Evolutionary conservation across 257 asterid species (phyloP), one percentile per base, ranked within the genome.

Genomic region (Dorcoceras hygrometricum): DNA sequence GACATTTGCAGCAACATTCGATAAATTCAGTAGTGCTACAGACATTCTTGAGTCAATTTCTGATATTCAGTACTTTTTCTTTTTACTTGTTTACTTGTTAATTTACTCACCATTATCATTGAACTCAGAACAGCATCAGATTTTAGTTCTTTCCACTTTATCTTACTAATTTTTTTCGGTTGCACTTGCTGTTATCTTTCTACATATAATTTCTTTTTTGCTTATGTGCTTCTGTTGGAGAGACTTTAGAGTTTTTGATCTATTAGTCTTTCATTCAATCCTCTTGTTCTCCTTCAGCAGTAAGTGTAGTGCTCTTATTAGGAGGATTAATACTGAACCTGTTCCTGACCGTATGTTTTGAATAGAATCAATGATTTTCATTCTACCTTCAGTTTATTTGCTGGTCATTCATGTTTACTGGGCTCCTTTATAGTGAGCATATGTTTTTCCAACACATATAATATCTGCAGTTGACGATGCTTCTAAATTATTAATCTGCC

Each of bases 351-450:
- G 28, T 23, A 25, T 8, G 12, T 26, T 59, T 31, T 27, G 7
- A 23, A 22, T 67, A 60, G 27, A 55, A 48, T 64, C 20, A 58
- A 31, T 54, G 48, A 59, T 34, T 22, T 58, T 8, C 60, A 19
- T 57, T 50, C 23, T 25, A 27, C 9, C 54, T 61, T 36, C 24
- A 53, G 59, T 50, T 63, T 39, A 46, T 39, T 65, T 65, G 73
- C 72, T 63, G 71, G 60, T 34, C 29, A 24, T 27, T 65, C 66
- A 26, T 69, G 59, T 65, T 59, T 70, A 23, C 26, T 50, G 29
- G 43, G 54, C 34, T 70, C 60, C 48, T 31, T 70, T 67, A 50
- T 65, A 65, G 39, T 18, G n/a, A 55, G 0, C 20, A 24, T 36
- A 43, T 39, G 68, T 6, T 23, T 32, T 39, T 48, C 27, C 43